These are phyloP conservation scores for Tetrastigma voinierianum DNA, from an alignment of 164 flowering plant species.

Conservation along the genomic window DNA sequence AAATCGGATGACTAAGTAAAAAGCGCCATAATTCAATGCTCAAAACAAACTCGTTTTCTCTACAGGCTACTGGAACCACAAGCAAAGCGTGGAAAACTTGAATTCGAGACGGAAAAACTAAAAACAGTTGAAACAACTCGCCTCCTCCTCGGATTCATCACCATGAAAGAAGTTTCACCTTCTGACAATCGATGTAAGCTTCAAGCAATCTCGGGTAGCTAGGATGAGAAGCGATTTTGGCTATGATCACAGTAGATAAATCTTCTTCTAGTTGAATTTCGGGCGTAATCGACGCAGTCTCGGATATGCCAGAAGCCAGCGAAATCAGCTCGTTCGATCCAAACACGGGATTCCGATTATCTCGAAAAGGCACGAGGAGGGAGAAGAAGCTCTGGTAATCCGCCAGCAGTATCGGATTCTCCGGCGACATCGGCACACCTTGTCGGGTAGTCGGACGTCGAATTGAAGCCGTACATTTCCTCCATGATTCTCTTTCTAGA, in stretches of 20 bases:
- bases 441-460: slow-evolving; percentile 40
- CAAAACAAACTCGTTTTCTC: no score
- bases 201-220: slow-evolving; percentile 71
- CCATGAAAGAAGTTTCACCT: slow-evolving; percentile 40
- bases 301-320: slow-evolving; percentile 35
- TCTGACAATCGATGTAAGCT: slow-evolving; percentile 88
- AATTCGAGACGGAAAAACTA: background rate
- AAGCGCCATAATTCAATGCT: no score
- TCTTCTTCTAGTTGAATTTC: slow-evolving; percentile 28
- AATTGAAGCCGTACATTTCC: slow-evolving; percentile 49
- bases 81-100: background rate
- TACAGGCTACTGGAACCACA: background rate
- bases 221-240: slow-evolving; percentile 89
- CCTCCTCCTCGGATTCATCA: no score
- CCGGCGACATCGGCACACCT: slow-evolving; percentile 49
- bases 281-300: slow-evolving; percentile 32
- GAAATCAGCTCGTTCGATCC: slow-evolving; percentile 52
- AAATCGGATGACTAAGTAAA: background rate
- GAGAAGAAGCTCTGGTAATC: slow-evolving; percentile 36
- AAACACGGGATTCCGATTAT: slow-evolving; percentile 29
- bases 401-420: slow-evolving; percentile 36
- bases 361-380: slow-evolving; percentile 20
- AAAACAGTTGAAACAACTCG: background rate
- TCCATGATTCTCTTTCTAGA: slow-evolving; percentile 43
- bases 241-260: slow-evolving; percentile 44